Conservation (phyloP, 768 basidiomycete genomes). For the Serendipita sp. region DNA sequence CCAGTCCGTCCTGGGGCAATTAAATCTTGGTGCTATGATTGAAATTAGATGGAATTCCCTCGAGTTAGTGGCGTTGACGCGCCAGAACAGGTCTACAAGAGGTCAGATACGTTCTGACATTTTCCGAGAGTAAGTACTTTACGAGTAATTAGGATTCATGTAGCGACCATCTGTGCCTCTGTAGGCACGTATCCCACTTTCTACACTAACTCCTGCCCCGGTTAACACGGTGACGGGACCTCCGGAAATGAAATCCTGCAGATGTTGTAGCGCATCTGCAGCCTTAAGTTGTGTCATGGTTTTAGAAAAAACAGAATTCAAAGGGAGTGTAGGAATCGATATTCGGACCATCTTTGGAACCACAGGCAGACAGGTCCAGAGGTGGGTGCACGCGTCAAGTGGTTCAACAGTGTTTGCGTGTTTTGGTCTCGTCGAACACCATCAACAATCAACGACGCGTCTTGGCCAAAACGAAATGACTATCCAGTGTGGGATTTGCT, state of each 20-base stretch:
- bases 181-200: constrained; percentile 95
- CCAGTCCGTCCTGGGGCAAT: constrained; percentile 56
- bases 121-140: constrained; percentile 14
- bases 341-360: constrained; percentile 42
- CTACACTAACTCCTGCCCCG: constrained; percentile 89
- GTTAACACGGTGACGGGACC: constrained; percentile 68
- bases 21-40: constrained; percentile 58
- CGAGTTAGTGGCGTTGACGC: constrained; percentile 16
- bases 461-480: constrained; percentile 28
- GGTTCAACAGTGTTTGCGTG: not conserved
- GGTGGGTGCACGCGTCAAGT: not conserved
- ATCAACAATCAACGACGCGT: not conserved
- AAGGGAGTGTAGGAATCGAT: constrained; percentile 62
- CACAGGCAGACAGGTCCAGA: not conserved
- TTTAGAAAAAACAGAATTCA: constrained; percentile 33
- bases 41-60: not conserved
- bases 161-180: constrained; percentile 73
- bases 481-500: constrained; percentile 12
- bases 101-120: no score
- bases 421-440: not conserved
- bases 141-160: constrained; percentile 85
- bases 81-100: not conserved
- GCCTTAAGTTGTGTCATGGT: constrained; percentile 25
- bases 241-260: constrained; percentile 40
- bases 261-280: constrained; percentile 39